Evolutionary conservation across 2,329 filamentous ascomycete genomes (phyloP).

Genomic region (Neofusicoccum sp.): DNA sequence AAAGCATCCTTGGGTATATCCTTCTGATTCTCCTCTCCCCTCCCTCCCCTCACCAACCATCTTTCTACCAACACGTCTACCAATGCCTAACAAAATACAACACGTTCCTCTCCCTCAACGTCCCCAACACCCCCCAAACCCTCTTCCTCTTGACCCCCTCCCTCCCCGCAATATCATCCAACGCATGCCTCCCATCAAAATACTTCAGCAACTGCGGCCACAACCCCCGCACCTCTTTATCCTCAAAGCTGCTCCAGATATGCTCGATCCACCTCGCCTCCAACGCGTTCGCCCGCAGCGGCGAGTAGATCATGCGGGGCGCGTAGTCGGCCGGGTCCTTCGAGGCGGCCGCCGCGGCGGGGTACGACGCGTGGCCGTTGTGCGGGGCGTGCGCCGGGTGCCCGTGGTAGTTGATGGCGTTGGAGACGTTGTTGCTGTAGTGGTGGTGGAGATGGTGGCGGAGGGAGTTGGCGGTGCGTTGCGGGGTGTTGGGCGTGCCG

Average conservation of each 20-base stretch:
- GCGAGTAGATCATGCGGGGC: slow-evolving; percentile 63
- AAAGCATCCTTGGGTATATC: neutral
- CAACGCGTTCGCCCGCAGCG: slow-evolving; percentile 74
- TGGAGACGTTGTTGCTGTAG: slow-evolving; percentile 6
- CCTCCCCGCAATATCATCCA: slow-evolving; percentile 84
- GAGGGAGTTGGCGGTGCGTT: slow-evolving; percentile 22
- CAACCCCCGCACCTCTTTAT: slow-evolving; percentile 59
- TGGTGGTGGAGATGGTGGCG: slow-evolving; percentile 11
- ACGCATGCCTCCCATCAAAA: slow-evolving; percentile 80
- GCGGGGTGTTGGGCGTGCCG: slow-evolving; percentile 17
- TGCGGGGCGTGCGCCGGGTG: slow-evolving; percentile 23
- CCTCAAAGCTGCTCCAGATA: slow-evolving; percentile 37
- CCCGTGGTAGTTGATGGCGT: slow-evolving; percentile 23
- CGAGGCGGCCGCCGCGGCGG: neutral
- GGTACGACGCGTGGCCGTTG: slow-evolving; percentile 18
- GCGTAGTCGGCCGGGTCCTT: slow-evolving; percentile 31
- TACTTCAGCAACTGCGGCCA: slow-evolving; percentile 81
- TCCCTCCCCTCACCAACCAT: neutral
- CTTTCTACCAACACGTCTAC: slow-evolving; percentile 25
- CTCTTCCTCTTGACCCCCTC: slow-evolving; percentile 83
- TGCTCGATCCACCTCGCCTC: slow-evolving; percentile 71
- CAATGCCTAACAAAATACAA: slow-evolving; percentile 45
- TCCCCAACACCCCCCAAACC: slow-evolving; percentile 56
- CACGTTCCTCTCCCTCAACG: slow-evolving; percentile 71
- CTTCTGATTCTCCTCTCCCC: too few relatives aligned